Base-by-base conservation (phyloP, 805 yeast genomes). In the Metschnikowia hibisci region DNA sequence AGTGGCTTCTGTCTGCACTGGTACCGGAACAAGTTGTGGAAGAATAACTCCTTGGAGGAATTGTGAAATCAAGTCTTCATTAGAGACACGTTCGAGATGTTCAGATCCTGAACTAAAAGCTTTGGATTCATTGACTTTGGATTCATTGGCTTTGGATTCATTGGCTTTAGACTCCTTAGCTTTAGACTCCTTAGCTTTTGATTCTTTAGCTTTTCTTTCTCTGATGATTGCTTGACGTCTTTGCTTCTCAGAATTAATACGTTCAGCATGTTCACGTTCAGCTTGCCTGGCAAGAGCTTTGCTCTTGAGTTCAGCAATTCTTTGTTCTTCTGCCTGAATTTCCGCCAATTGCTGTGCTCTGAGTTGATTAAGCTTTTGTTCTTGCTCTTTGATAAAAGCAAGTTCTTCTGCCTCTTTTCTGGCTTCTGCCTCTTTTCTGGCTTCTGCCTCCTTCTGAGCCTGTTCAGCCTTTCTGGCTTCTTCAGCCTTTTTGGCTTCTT, bases 291-390 rank as follows among this genome's bases (percentile, higher is more conserved):
- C 42, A 29, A 42, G 33, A 27, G 39, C 44, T 33, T 43, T 41
- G 18, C 34, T 43, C 8, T 42, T 42, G 12, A 46, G 47, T 11
- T 42, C 41, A 20, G 39, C 40, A 22, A 47, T 41, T 28, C 27
- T 39, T 31, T 39, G 38, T 31, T 44, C 41, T 38, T 43, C 41
- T 13, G 43, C 42, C 23, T 44, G 30, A 12, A 40, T 32, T 32
- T 22, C 32, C 11, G 36, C 42, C 30, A 30, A 39, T 44, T 42
- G 44, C 46, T 36, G 41, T 27, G 39, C 46, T 34, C 39, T 47
- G n/a, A 23, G 28, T 33, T 49, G 49, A 7, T 33, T 41, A 11
- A 34, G 31, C 36, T 29, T 28, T n/a, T 30, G 31, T 10, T 37
- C 40, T 40, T 43, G 39, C 30, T 42, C 44, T 3, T 41, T 25